A percentile compares a stretch with the other conserved stretches of the same genome.
Conservation (phyloP, 768 basidiomycete genomes). For the Rhodosporidiobolus sp. region DNA sequence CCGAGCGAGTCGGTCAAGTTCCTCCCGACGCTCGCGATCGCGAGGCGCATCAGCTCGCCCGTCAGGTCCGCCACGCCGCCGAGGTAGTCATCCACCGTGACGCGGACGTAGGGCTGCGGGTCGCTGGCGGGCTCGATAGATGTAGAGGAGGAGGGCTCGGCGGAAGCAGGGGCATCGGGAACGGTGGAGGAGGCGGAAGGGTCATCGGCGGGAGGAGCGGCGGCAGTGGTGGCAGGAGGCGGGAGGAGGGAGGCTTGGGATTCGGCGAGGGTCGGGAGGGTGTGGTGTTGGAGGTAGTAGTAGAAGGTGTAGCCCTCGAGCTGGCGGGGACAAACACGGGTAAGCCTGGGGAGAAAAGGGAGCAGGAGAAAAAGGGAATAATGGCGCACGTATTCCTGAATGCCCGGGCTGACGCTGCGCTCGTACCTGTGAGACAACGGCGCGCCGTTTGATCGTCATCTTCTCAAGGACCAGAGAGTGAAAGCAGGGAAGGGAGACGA, state of each 20-base stretch:
- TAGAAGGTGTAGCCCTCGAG: slow-evolving; percentile 69
- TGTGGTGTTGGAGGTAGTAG: slow-evolving; percentile 34
- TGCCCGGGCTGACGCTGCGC: slow-evolving; percentile 52
- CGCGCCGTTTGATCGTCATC: neutral
- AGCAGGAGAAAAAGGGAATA: neutral
- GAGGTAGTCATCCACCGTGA: slow-evolving; percentile 69
- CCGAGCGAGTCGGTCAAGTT: slow-evolving; percentile 9
- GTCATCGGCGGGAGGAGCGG: neutral
- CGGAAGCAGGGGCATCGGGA: neutral
- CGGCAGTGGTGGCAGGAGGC: neutral
- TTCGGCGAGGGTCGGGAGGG: slow-evolving; percentile 30
- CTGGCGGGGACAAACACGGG: slow-evolving; percentile 6
- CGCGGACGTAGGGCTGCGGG: slow-evolving; percentile 15
- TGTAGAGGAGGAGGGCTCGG: neutral
- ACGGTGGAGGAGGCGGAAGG: neutral
- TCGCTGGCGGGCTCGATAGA: neutral
- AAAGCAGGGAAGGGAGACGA: neutral
- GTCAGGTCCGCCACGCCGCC: slow-evolving; percentile 91
- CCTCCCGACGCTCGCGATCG: slow-evolving; percentile 69
- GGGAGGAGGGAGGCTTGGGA: slow-evolving; percentile 29
- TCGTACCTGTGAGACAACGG: slow-evolving; percentile 37
- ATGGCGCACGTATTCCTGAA: slow-evolving; percentile 75
- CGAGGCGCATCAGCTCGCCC: slow-evolving; percentile 93
- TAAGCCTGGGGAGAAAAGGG: neutral
- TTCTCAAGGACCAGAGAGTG: neutral